Conservation (phyloP, 257 asterid species). For the Jaltomata sinuosa region DNA sequence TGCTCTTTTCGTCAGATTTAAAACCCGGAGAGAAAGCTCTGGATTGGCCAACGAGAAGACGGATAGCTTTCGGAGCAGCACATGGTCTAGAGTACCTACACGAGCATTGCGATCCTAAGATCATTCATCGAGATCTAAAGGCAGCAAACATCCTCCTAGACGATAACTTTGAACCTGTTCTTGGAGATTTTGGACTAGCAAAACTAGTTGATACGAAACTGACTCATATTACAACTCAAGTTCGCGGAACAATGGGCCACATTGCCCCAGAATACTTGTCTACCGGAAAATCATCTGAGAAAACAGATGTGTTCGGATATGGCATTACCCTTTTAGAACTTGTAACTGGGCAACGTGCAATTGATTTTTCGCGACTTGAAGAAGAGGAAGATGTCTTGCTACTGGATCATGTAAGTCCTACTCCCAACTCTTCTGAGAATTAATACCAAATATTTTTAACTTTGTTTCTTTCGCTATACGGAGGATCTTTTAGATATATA, state of each 20-base stretch:
- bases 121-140: constrained; percentile 82
- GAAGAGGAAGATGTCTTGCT: constrained; percentile 92
- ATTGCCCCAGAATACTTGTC: constrained; percentile 90
- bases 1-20: constrained; percentile 27
- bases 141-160: constrained; percentile 86
- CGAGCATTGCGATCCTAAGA: constrained; percentile 83
- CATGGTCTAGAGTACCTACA: constrained; percentile 91
- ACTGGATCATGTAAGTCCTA: constrained; percentile 65
- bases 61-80: constrained; percentile 83
- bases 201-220: constrained; percentile 58
- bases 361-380: constrained; percentile 78
- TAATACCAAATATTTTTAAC: background rate
- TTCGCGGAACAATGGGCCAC: constrained; percentile 98
- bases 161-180: constrained; percentile 71
- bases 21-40: constrained; percentile 73
- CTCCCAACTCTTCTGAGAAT: background rate
- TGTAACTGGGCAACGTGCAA: constrained; percentile 86
- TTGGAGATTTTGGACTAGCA: constrained; percentile 90
- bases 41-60: constrained; percentile 70
- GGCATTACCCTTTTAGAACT: constrained; percentile 88
- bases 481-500: too few relatives aligned
- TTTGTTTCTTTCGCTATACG: too few relatives aligned
- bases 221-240: constrained; percentile 80
- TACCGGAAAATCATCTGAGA: constrained; percentile 81
- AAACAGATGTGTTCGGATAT: constrained; percentile 86